Base-by-base conservation (phyloP, 805 yeast species). In the Kodamaea laetipori region DNA sequence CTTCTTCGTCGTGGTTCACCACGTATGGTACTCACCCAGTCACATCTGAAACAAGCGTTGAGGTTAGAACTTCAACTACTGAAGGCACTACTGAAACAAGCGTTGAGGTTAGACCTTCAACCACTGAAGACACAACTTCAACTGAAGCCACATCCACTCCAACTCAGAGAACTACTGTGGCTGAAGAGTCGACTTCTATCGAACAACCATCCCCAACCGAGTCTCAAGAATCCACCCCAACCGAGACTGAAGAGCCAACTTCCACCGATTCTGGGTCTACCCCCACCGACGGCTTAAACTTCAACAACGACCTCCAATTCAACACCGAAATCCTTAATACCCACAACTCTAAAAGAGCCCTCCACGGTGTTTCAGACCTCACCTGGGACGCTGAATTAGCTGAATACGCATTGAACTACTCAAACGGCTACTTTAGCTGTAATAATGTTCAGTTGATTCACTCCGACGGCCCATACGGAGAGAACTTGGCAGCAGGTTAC, bases 401-500 rank as follows among this genome's bases (percentile, higher is more conserved):
- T 23, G 51, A 60, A 6, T 69, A 54, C 46, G 75, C 74, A 10
- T 55, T 58, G 3, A 33, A 48, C n/a, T 67, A 58, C 46, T 69
- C 73, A 10, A 6, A 13, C 6, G 48, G 53, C 11, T 44, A 52
- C 27, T 69, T 67, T 49, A 57, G 57, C 36, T 69, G 75, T 47
- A 56, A 66, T 36, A 68, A 71, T 5, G 52, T 52, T 15, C 15
- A 31, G 18, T 55, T 70, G 35, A 44, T 42, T 6, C 74, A 70
- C 52, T 62, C 69, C 9, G 64, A 64, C 5, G 71, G 70, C 0
- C 54, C 55, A 0, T 66, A 56, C 53, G 74, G 74, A 4, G 75
- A 69, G 43, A 70, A 70, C 49, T 53, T 70, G 34, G 73, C 74
- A 3, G 54, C 63, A n/a, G 74, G 74, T 0, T 68, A 62, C 46